These are phyloP conservation scores for Macrophomina pseudophaseolina DNA, from an alignment of 2,329 filamentous ascomycete species.

Conservation along the genomic window DNA sequence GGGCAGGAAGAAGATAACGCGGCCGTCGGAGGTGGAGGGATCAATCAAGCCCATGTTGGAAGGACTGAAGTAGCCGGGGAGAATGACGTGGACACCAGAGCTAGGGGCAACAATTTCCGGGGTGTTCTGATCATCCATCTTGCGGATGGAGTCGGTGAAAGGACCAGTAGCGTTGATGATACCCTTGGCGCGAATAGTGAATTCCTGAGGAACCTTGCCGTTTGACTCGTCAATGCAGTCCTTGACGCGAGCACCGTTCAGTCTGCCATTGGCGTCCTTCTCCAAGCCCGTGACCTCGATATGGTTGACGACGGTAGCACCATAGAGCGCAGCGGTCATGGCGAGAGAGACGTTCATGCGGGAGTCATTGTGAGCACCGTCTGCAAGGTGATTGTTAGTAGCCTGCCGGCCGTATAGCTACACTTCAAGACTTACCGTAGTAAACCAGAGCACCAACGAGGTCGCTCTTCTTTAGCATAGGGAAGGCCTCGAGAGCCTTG, in stretches of 20 bases:
- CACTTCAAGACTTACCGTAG: slow-evolving; percentile 61
- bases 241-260: slow-evolving; percentile 75
- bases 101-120: slow-evolving; percentile 84
- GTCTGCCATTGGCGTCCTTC: slow-evolving; percentile 73
- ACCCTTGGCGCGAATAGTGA: slow-evolving; percentile 77
- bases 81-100: slow-evolving; percentile 83
- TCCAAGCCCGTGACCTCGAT: slow-evolving; percentile 77
- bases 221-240: slow-evolving; percentile 72
- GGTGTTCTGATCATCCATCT: slow-evolving; percentile 75
- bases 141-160: slow-evolving; percentile 83
- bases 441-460: slow-evolving; percentile 84
- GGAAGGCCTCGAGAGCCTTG: slow-evolving; percentile 85
- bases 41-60: slow-evolving; percentile 88
- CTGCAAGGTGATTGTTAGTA: slow-evolving; percentile 47
- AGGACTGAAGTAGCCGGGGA: slow-evolving; percentile 86
- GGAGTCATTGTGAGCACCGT: slow-evolving; percentile 90
- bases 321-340: slow-evolving; percentile 87
- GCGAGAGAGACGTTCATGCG: slow-evolving; percentile 90
- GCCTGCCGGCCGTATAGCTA: neutral
- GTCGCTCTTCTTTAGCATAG: slow-evolving; percentile 82
- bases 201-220: slow-evolving; percentile 65
- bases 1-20: slow-evolving; percentile 91
- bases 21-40: slow-evolving; percentile 82
- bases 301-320: slow-evolving; percentile 81
- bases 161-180: slow-evolving; percentile 89